Percentiles rank a stretch among this genome's conserved stretches.
Evolutionary conservation across 768 basidiomycete species (phyloP).

Genomic region (Termitomyces sp.): DNA sequence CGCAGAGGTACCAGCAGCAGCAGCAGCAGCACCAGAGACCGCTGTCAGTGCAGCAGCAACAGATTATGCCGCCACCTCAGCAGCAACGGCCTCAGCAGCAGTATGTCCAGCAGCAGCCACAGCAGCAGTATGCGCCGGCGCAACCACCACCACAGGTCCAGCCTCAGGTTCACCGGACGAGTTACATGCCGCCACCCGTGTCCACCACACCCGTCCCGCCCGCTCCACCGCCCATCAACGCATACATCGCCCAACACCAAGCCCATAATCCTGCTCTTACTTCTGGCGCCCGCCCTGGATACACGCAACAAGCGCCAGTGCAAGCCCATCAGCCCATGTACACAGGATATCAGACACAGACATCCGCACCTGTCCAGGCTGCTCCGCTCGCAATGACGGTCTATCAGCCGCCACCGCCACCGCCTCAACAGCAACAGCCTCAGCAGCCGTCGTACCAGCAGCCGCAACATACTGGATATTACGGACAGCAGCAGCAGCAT

Average conservation of each 20-base stretch:
- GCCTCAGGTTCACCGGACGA: conserved; percentile 18
- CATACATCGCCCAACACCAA: conserved; percentile 32
- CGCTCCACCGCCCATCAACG: conserved; percentile 21
- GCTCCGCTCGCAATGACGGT: conserved; percentile 13
- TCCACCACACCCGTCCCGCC: conserved; percentile 18
- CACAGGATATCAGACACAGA: conserved; percentile 9
- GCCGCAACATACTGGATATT: conserved; percentile 11
- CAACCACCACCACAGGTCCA: conserved; percentile 22
- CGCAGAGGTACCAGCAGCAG: conserved; percentile 47
- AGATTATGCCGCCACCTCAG: conserved; percentile 17
- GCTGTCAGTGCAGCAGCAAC: conserved; percentile 14
- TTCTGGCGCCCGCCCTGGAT: conserved; percentile 21
- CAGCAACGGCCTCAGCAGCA: conserved; percentile 20
- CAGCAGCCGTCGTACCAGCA: conserved; percentile 14
- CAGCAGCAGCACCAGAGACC: conserved; percentile 20
- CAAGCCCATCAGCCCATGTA: conserved; percentile 18
- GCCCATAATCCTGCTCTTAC: conserved; percentile 1
- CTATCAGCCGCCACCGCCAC: conserved; percentile 19
- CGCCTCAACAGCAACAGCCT: conserved; percentile 18
- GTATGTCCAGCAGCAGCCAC: conserved; percentile 18
- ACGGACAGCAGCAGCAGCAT: conserved; percentile 17
- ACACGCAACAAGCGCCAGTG: conserved; percentile 21
- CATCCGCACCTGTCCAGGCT: neutral
- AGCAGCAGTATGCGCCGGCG: conserved; percentile 8
- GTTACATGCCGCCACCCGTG: conserved; percentile 21